Evolutionary conservation across 2,329 filamentous ascomycete genomes (phyloP).

Genomic region (Allantophomopsis cytisporea): DNA sequence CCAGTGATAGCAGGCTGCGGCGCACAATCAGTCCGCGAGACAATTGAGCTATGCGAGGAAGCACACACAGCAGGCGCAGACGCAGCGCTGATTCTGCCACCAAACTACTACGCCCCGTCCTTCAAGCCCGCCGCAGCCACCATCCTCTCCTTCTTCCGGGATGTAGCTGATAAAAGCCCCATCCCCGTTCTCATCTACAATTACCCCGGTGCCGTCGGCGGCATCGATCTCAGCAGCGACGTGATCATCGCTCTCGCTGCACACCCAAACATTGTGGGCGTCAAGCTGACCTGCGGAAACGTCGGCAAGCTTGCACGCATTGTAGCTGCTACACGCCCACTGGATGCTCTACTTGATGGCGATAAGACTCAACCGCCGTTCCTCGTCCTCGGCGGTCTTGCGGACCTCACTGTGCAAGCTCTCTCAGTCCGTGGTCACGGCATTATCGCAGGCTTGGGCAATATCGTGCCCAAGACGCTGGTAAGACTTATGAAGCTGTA

Average conservation of each 20-base stretch:
- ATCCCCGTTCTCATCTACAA: slow-evolving; percentile 78
- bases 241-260: slow-evolving; percentile 66
- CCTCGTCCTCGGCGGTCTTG: slow-evolving; percentile 58
- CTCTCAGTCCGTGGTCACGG: slow-evolving; percentile 58
- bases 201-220: slow-evolving; percentile 77
- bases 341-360: slow-evolving; percentile 32
- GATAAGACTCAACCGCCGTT: slow-evolving; percentile 32
- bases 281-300: slow-evolving; percentile 88
- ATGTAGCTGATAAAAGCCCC: slow-evolving; percentile 53
- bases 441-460: slow-evolving; percentile 58
- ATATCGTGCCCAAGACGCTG: slow-evolving; percentile 54
- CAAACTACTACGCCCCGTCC: slow-evolving; percentile 50
- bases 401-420: slow-evolving; percentile 62
- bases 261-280: slow-evolving; percentile 76
- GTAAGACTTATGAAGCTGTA: slow-evolving; percentile 47
- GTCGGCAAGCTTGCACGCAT: slow-evolving; percentile 44
- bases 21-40: slow-evolving; percentile 51
- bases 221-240: slow-evolving; percentile 83
- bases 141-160: slow-evolving; percentile 43
- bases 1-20: slow-evolving; percentile 55
- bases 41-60: slow-evolving; percentile 49
- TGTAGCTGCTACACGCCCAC: slow-evolving; percentile 40
- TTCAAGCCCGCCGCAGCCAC: slow-evolving; percentile 39
- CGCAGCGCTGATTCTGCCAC: slow-evolving; percentile 53
- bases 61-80: slow-evolving; percentile 49